Evolutionary conservation across 2,329 filamentous ascomycete species (phyloP).

Genomic region (Fusarium sp.): DNA sequence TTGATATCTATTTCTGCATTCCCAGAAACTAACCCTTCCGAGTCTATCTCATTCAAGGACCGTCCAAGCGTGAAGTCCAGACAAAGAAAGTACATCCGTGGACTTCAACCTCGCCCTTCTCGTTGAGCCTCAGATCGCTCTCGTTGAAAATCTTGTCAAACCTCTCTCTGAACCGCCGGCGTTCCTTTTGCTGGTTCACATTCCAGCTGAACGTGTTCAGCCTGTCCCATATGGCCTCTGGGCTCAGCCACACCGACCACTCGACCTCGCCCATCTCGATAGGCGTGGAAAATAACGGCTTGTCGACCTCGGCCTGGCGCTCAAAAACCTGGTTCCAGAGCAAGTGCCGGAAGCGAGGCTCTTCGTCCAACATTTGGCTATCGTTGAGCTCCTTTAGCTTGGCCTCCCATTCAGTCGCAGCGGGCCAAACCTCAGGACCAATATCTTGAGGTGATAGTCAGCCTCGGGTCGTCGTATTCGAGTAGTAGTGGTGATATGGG

Average conservation of each 20-base stretch:
- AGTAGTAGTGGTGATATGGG: background rate
- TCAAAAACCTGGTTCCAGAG: slow-evolving; percentile 74
- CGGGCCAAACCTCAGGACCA: slow-evolving; percentile 65
- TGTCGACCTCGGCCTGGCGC: slow-evolving; percentile 60
- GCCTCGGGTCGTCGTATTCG: background rate
- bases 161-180: slow-evolving; percentile 58
- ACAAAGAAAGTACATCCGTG: slow-evolving; percentile 72
- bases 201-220: slow-evolving; percentile 76
- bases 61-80: slow-evolving; percentile 65
- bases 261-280: slow-evolving; percentile 61
- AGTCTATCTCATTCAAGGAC: slow-evolving; percentile 3
- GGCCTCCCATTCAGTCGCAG: slow-evolving; percentile 70
- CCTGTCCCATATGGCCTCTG: slow-evolving; percentile 71
- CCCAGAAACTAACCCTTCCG: background rate
- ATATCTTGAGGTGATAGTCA: slow-evolving; percentile 64
- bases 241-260: slow-evolving; percentile 63
- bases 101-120: slow-evolving; percentile 69
- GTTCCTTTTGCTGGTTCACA: slow-evolving; percentile 64
- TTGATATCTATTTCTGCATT: slow-evolving; percentile 18
- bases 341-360: slow-evolving; percentile 72
- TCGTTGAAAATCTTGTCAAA: slow-evolving; percentile 66
- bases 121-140: slow-evolving; percentile 67
- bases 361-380: slow-evolving; percentile 63
- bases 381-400: slow-evolving; percentile 68
- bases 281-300: slow-evolving; percentile 68